A percentile compares a stretch with the other conserved stretches of the same genome.
These are phyloP conservation scores for Amaranthus hypochondriacus DNA, from an alignment of 148 eudicot genomes.

Conservation along the genomic window DNA sequence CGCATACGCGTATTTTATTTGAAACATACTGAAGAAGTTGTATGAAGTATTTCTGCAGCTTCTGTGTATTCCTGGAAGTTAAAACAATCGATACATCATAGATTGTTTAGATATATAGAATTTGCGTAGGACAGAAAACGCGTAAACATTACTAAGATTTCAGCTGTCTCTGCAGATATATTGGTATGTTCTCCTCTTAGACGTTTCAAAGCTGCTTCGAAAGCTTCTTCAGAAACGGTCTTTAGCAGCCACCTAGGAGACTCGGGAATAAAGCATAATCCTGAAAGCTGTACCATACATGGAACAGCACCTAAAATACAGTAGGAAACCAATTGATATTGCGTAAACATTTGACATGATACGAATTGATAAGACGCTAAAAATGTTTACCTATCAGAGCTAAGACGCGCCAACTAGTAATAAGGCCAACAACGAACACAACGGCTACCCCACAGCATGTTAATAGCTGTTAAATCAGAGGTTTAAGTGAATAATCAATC, in stretches of 20 bases:
- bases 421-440: slow-evolving; percentile 33
- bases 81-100: not conserved
- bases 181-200: slow-evolving; percentile 23
- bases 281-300: slow-evolving; percentile 38
- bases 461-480: slow-evolving; percentile 24
- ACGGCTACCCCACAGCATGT: slow-evolving; percentile 28
- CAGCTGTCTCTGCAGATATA: slow-evolving; percentile 31
- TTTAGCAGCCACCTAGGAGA: slow-evolving; percentile 61
- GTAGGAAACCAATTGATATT: not conserved
- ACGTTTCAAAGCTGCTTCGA: slow-evolving; percentile 14
- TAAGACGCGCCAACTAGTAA: slow-evolving; percentile 39
- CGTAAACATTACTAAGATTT: slow-evolving; percentile 24
- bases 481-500: not conserved
- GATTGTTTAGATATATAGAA: not conserved
- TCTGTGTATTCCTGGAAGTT: slow-evolving; percentile 27
- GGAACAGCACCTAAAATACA: slow-evolving; percentile 44
- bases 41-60: slow-evolving; percentile 20
- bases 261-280: slow-evolving; percentile 48
- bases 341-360: not conserved
- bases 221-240: slow-evolving; percentile 12
- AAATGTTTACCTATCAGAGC: slow-evolving; percentile 37
- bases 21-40: slow-evolving; percentile 29
- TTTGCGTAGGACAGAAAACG: not conserved
- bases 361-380: not conserved
- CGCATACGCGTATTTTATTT: slow-evolving; percentile 34